Evolutionary conservation across 2,329 filamentous ascomycete genomes (phyloP).

Genomic region (Daldinia sp.): DNA sequence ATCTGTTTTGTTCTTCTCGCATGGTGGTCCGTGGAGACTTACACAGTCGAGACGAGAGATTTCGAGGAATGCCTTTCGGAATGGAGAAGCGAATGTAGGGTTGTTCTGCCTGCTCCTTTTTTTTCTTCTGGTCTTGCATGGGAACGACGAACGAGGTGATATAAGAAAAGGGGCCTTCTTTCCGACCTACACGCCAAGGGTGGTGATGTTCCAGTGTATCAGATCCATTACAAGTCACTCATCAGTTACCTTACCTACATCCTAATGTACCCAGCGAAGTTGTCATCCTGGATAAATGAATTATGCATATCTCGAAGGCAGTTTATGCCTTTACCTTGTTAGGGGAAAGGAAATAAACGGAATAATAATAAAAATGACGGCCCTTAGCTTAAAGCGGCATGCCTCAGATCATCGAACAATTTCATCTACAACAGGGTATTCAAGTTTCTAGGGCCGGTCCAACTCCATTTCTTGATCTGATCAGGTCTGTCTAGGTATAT

Average conservation of each 20-base stretch:
- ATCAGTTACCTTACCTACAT: too few species aligned
- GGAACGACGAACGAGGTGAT: not conserved
- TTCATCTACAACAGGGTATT: conserved; percentile 2
- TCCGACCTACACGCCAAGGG: not conserved
- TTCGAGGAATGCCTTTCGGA: not conserved
- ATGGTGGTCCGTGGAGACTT: not conserved
- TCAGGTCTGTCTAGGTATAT: too few species aligned
- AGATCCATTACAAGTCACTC: too few species aligned
- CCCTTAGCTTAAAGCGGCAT: conserved; percentile 1
- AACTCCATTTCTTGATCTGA: not conserved
- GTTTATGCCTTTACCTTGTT: not conserved
- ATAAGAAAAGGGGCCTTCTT: not conserved
- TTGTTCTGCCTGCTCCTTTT: too few species aligned
- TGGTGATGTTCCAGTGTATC: not conserved
- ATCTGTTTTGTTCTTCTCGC: not conserved
- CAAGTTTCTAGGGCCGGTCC: conserved; percentile 11
- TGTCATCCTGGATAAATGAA: not conserved
- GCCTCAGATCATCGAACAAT: not conserved
- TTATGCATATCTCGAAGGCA: not conserved
- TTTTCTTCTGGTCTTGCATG: too few species aligned
- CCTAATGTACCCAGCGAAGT: too few species aligned
- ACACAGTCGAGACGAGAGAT: not conserved
- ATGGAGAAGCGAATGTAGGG: too few species aligned
- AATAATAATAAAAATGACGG: not conserved
- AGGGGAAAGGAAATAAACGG: not conserved